Evolutionary conservation across 805 yeast species (phyloP).

Genomic region (Candida manassasensis): DNA sequence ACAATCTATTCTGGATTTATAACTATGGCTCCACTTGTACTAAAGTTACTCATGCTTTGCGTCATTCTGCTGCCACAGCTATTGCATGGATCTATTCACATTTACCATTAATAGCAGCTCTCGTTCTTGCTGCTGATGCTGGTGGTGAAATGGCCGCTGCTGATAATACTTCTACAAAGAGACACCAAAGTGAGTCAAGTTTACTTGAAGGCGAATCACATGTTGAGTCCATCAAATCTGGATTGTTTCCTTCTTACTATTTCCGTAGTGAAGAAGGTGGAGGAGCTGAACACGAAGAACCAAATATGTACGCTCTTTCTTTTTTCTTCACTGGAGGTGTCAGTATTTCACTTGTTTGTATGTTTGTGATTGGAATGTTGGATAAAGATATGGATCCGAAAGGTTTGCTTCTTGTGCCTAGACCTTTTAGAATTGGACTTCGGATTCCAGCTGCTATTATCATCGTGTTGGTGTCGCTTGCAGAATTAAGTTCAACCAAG

Average conservation of each 20-base stretch:
- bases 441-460: conserved; percentile 38
- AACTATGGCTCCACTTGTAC: conserved; percentile 47
- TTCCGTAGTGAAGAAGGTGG: conserved; percentile 5
- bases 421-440: conserved; percentile 34
- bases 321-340: conserved; percentile 53
- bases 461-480: conserved; percentile 42
- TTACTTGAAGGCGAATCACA: neutral
- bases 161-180: conserved; percentile 14
- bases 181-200: neutral
- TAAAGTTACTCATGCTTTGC: conserved; percentile 49
- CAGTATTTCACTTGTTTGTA: conserved; percentile 36
- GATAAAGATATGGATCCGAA: conserved; percentile 43
- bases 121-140: conserved; percentile 56
- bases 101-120: conserved; percentile 46
- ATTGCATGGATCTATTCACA: conserved; percentile 44
- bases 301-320: conserved; percentile 36
- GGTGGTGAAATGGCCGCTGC: conserved; percentile 44
- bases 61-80: conserved; percentile 45
- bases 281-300: conserved; percentile 19
- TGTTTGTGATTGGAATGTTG: conserved; percentile 38
- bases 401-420: conserved; percentile 24
- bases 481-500: conserved; percentile 33
- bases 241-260: no score
- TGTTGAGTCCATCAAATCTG: neutral
- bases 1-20: conserved; percentile 48